Base-by-base conservation (phyloP, 2,329 filamentous ascomycete species). In the Pezizomycotina sp. region DNA sequence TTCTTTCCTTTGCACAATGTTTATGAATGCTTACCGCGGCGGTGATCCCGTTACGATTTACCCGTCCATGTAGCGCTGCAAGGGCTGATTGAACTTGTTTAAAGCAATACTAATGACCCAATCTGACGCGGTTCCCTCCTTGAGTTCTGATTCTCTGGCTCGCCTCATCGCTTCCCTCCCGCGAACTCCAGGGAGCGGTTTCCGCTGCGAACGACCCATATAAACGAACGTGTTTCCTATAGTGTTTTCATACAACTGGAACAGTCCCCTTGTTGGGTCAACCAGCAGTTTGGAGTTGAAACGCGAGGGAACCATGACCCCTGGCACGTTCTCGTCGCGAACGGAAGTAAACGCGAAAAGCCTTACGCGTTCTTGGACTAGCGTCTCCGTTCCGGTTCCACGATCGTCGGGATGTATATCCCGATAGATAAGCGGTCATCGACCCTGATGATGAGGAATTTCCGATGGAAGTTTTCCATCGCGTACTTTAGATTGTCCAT, bases 391-490 rank as follows among this genome's bases (percentile, higher is more conserved):
- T 3, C 53, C 47, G 20, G 35, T 45, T 12, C 47, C 48, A 8
- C 60, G 51, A 41, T 56, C 34, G 49, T 40, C 5, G 59, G 58
- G 10, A 61, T 47, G 37, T 61, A 60, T 19, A 62, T 55, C 9
- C 54, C 58, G 6, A 61, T 22, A 2, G 55, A 56, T 9, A 62
- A 46, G 8, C 59, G 52, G 12, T 60, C 53, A 36, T 59, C 50
- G 10, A 57, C 47, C 4, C 38, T 50, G 16, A 60, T 47, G 7
- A 61, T 41, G 23, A 62, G 54, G 2, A 62, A 46, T 40, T 59
- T 62, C 22, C 53, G 54, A 36, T 61, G 56, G 38, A 61, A 61
- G 0, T 53, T 27, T n/a, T n/a, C n/a, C n/a, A n/a, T n/a, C n/a
- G n/a, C n/a, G 19, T 46, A 51, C 27, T 45, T 46, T 1, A 53